phyloP scores from a whole-genome alignment of 176 grass and related monocot species.

The Oryza longistaminata region DNA sequence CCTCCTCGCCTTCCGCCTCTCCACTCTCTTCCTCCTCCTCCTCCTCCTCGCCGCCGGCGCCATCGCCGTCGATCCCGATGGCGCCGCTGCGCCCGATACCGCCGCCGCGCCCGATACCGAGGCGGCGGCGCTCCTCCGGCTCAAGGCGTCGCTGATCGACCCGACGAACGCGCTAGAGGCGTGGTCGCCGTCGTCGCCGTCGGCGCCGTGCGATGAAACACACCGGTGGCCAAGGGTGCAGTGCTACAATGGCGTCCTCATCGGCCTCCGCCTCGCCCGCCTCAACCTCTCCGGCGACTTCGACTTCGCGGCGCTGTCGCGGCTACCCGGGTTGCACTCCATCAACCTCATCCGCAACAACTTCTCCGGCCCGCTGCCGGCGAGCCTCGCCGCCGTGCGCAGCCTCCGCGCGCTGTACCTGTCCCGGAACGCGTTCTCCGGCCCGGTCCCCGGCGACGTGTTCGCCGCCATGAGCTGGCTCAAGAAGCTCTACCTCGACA shows the following conservation, averaged over 20 bases:
- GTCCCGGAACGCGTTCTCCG: slow-evolving; percentile 64
- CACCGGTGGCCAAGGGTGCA: slow-evolving; percentile 53
- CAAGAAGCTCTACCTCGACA: slow-evolving; percentile 85
- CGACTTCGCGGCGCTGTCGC: slow-evolving; percentile 51
- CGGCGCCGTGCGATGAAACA: slow-evolving; percentile 23
- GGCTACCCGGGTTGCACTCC: slow-evolving; percentile 50
- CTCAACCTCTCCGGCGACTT: slow-evolving; percentile 62
- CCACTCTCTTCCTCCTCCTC: slow-evolving; percentile 4
- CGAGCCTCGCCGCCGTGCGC: slow-evolving; percentile 35
- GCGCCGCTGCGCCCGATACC: not conserved
- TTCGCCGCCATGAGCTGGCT: slow-evolving; percentile 58
- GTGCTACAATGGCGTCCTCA: slow-evolving; percentile 55
- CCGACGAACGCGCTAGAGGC: slow-evolving; percentile 21
- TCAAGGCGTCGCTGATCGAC: slow-evolving; percentile 58
- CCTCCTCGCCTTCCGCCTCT: slow-evolving; percentile 45
- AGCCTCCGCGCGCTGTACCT: slow-evolving; percentile 62
- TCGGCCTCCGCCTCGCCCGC: slow-evolving; percentile 48
- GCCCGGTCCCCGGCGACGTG: slow-evolving; percentile 44
- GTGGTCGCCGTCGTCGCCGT: slow-evolving; percentile 37
- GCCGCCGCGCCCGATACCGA: slow-evolving; percentile 1
- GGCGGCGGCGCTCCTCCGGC: slow-evolving; percentile 50
- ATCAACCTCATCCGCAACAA: slow-evolving; percentile 59
- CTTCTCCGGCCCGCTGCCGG: slow-evolving; percentile 54
- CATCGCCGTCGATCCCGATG: not conserved
- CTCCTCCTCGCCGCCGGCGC: no score